Evolutionary conservation across 306 rosid species (phyloP).

Genomic region (Sophora flavescens): DNA sequence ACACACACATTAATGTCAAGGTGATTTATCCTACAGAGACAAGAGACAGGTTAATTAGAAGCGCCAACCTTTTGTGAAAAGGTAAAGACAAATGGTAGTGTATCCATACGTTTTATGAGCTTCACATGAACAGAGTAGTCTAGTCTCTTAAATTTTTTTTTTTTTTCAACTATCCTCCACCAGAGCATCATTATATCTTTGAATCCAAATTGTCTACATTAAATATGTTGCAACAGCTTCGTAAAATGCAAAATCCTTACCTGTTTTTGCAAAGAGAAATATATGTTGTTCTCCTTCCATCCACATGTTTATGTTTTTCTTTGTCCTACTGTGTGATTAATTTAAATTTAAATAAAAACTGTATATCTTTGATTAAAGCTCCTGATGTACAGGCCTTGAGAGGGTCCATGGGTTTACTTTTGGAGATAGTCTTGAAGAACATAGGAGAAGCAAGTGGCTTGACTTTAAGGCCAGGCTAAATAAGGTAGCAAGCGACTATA

Average conservation of each 20-base stretch:
- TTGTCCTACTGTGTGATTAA: conserved; percentile 16
- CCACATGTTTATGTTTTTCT: conserved; percentile 24
- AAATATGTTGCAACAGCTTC: conserved; percentile 20
- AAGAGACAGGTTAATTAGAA: background rate
- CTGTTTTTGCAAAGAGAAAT: background rate
- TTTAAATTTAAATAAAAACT: background rate
- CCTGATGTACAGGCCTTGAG: conserved; percentile 72
- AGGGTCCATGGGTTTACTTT: conserved; percentile 91
- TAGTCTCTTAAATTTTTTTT: background rate
- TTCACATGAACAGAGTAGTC: conserved; percentile 23
- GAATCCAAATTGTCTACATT: conserved; percentile 12
- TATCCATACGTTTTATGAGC: conserved; percentile 18
- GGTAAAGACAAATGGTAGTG: conserved; percentile 38
- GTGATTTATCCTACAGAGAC: background rate
- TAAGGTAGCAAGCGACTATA: conserved; percentile 63
- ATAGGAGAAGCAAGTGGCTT: conserved; percentile 77
- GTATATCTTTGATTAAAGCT: conserved; percentile 20
- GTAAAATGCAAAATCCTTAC: background rate
- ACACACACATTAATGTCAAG: background rate
- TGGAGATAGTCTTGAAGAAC: conserved; percentile 88
- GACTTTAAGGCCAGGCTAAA: conserved; percentile 68
- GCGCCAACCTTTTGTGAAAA: background rate
- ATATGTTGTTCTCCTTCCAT: conserved; percentile 7
- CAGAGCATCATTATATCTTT: conserved; percentile 2
- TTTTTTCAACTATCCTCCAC: conserved; percentile 2